phyloP scores from a whole-genome alignment of 805 yeast genomes.

The Wickerhamomyces chambardii region DNA sequence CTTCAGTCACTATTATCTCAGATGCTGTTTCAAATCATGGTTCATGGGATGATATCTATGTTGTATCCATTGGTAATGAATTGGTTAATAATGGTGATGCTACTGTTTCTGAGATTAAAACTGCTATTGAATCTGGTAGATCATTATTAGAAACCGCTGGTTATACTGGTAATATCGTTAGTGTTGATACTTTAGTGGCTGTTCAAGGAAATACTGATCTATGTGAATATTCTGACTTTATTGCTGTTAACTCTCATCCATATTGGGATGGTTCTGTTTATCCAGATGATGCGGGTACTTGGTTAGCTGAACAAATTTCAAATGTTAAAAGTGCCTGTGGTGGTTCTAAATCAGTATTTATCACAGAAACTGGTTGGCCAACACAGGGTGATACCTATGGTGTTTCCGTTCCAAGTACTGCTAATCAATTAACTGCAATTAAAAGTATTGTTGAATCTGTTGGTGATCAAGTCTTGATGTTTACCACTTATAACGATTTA shows the following conservation, averaged over 20 bases:
- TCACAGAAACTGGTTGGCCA: conserved; percentile 71
- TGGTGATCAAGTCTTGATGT: conserved; percentile 43
- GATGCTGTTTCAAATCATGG: conserved; percentile 32
- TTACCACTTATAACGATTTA: conserved; percentile 53
- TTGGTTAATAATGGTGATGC: conserved; percentile 45
- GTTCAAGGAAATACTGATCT: conserved; percentile 39
- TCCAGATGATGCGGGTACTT: conserved; percentile 45
- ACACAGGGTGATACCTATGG: conserved; percentile 47
- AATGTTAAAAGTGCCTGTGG: conserved; percentile 38
- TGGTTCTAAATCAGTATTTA: conserved; percentile 31
- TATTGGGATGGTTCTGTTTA: conserved; percentile 48
- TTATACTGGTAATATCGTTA: conserved; percentile 47
- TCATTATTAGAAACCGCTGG: conserved; percentile 33
- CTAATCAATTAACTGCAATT: conserved; percentile 44
- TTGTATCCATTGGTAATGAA: conserved; percentile 60
- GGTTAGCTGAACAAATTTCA: conserved; percentile 38
- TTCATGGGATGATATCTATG: conserved; percentile 51
- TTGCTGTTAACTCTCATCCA: conserved; percentile 63
- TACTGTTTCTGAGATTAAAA: conserved; percentile 33
- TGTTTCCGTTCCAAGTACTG: conserved; percentile 42
- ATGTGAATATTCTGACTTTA: conserved; percentile 50
- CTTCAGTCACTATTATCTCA: conserved; percentile 34
- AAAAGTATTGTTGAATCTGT: conserved; percentile 35
- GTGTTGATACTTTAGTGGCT: conserved; percentile 62
- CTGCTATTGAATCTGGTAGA: conserved; percentile 40